Percentiles rank a stretch among this genome's conserved stretches.
These are phyloP conservation scores for Alloteropsis angusta DNA, from an alignment of 202 grass and related monocot genomes.

Conservation along the genomic window DNA sequence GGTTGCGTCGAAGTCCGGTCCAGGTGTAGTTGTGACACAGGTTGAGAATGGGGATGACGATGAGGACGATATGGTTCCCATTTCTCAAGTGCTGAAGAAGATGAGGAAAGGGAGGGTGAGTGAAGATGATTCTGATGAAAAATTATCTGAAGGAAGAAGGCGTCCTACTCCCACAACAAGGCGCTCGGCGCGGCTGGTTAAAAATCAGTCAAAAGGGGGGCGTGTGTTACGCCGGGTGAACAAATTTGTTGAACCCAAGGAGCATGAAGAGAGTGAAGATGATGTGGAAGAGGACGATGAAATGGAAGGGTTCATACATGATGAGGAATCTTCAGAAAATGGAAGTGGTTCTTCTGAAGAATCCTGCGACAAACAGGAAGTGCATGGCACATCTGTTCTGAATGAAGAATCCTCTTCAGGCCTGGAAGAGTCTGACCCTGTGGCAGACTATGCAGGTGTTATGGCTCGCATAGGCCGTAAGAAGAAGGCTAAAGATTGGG, in stretches of 20 bases:
- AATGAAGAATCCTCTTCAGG: slow-evolving; percentile 3
- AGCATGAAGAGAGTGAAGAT: slow-evolving; percentile 33
- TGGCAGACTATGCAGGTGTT: slow-evolving; percentile 22
- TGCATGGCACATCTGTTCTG: background rate
- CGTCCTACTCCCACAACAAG: slow-evolving; percentile 18
- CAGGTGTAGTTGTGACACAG: background rate
- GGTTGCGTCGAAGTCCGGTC: slow-evolving; percentile 1
- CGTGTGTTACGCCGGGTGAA: background rate
- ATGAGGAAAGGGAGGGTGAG: background rate
- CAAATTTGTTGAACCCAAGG: slow-evolving; percentile 32
- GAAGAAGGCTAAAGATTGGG: slow-evolving; percentile 44
- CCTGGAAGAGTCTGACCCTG: slow-evolving; percentile 24
- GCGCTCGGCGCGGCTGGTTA: slow-evolving; percentile 20
- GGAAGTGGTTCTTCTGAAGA: background rate
- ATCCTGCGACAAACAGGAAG: background rate
- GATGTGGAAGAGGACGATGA: slow-evolving; percentile 34
- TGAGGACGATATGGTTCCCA: slow-evolving; percentile 32
- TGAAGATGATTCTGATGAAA: background rate
- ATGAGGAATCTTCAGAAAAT: slow-evolving; percentile 20
- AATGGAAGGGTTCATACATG: slow-evolving; percentile 51
- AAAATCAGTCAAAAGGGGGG: slow-evolving; percentile 14
- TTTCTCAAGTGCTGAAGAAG: slow-evolving; percentile 17
- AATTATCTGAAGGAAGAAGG: background rate
- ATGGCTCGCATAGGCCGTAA: slow-evolving; percentile 36
- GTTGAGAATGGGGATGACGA: slow-evolving; percentile 21